Conservation (phyloP, 495 filamentous ascomycete species). For the Delitschia confertaspora region DNA sequence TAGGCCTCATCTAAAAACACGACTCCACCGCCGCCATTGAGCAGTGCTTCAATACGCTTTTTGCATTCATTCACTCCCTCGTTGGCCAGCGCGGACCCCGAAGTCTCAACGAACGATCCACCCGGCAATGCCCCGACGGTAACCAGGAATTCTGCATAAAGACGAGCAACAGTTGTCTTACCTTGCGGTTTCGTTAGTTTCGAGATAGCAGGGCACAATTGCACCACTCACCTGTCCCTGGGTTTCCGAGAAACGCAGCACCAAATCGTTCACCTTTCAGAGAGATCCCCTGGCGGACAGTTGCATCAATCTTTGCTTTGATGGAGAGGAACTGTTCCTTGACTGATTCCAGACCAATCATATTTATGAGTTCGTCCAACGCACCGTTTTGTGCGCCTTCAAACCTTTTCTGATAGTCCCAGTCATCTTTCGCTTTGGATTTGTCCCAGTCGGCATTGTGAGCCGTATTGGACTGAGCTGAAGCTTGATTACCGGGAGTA, state of each 20-base stretch:
- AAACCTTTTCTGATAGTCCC: conserved; percentile 50
- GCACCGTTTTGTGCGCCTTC: conserved; percentile 44
- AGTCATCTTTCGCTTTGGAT: conserved; percentile 37
- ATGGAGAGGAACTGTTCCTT: conserved; percentile 56
- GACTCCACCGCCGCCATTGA: conserved; percentile 54
- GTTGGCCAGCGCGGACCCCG: conserved; percentile 58
- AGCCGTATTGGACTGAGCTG: too few relatives aligned
- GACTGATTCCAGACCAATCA: conserved; percentile 65
- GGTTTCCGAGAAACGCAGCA: conserved; percentile 63
- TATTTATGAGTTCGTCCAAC: conserved; percentile 57
- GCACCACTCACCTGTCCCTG: conserved; percentile 65
- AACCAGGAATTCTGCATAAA: conserved; percentile 62
- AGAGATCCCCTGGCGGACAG: conserved; percentile 47
- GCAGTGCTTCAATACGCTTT: conserved; percentile 48
- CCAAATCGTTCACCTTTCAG: conserved; percentile 54
- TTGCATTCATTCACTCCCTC: conserved; percentile 50
- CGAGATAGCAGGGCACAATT: neutral
- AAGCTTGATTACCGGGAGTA: too few relatives aligned
- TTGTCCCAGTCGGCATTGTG: conserved; percentile 10
- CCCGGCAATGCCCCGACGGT: conserved; percentile 47
- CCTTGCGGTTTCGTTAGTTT: conserved; percentile 36
- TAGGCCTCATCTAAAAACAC: conserved; percentile 72
- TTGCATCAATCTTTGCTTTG: conserved; percentile 58
- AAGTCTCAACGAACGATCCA: conserved; percentile 51
- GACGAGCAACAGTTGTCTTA: conserved; percentile 73